Evolutionary conservation across 306 rosid species (phyloP).

Genomic region (Cicer chorassanicum): DNA sequence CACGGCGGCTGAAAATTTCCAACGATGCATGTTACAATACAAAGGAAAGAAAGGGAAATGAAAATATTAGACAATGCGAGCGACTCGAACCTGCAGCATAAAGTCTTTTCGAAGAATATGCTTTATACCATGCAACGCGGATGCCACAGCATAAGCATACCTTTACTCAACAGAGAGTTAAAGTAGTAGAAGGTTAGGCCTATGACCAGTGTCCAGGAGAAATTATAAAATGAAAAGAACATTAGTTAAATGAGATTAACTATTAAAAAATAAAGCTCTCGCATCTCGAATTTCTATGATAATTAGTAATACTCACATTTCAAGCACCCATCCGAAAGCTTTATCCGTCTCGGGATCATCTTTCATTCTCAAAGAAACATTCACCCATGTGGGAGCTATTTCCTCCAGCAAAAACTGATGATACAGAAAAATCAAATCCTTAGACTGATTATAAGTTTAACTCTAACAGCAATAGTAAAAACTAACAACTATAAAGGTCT

Average conservation of each 20-base stretch:
- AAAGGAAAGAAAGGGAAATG: not conserved
- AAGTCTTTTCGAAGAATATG: conserved; percentile 81
- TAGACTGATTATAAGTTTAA: conserved; percentile 1
- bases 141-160: conserved; percentile 96
- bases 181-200: conserved; percentile 42
- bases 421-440: conserved; percentile 46
- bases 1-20: conserved; percentile 84
- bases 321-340: conserved; percentile 97
- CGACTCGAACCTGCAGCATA: conserved; percentile 78
- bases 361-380: conserved; percentile 84
- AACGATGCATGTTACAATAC: conserved; percentile 36
- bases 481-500: conserved; percentile 28
- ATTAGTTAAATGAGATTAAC: conserved; percentile 37
- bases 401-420: conserved; percentile 82
- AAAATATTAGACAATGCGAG: conserved; percentile 28
- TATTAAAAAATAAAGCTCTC: conserved; percentile 5
- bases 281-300: not conserved
- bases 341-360: conserved; percentile 83
- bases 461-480: not conserved
- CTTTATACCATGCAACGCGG: conserved; percentile 85
- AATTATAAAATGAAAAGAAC: conserved; percentile 44
- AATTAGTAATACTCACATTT: conserved; percentile 70
- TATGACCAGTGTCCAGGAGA: conserved; percentile 33
- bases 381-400: conserved; percentile 99
- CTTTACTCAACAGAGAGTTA: conserved; percentile 54